Percentiles rank a stretch among this genome's conserved stretches.
phyloP scores from a whole-genome alignment of 768 basidiomycete genomes.

The Lactifluus hygrophoroides region DNA sequence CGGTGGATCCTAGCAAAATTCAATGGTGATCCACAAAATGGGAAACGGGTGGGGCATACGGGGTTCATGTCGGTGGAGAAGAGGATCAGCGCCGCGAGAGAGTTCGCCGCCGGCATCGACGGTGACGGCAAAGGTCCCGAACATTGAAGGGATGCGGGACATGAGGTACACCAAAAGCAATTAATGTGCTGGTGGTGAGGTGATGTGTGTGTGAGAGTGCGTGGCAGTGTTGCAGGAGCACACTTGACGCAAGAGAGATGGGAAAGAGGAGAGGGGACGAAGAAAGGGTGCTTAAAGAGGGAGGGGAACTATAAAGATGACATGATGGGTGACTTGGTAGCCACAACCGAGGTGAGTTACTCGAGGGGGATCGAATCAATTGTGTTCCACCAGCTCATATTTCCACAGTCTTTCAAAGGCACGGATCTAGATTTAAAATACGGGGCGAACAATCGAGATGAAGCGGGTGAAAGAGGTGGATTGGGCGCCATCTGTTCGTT shows the following conservation, averaged over 20 bases:
- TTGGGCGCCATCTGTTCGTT: conserved; percentile 13
- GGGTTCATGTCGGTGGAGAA: not conserved
- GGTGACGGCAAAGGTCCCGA: conserved; percentile 12
- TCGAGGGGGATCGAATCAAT: conserved; percentile 20
- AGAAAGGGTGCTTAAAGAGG: not conserved
- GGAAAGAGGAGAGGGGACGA: conserved; percentile 5
- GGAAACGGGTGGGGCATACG: not conserved
- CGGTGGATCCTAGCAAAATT: not conserved
- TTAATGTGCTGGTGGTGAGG: not conserved
- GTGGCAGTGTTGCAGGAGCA: too few species aligned
- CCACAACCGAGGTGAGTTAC: conserved; percentile 21
- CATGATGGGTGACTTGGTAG: conserved; percentile 16
- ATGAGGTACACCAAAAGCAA: conserved; percentile 5
- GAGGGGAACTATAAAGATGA: conserved; percentile 18
- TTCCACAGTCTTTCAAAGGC: conserved; percentile 3
- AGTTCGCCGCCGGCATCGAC: conserved; percentile 3
- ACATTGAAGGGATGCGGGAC: conserved; percentile 14
- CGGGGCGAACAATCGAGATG: conserved; percentile 15
- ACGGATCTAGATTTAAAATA: conserved; percentile 14
- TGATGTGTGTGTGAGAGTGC: not conserved
- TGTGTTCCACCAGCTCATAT: conserved; percentile 17
- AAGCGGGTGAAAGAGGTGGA: not conserved
- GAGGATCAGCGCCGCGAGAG: conserved; percentile 5
- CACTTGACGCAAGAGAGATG: not conserved
- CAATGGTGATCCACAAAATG: not conserved